Evolutionary conservation across 2,329 filamentous ascomycete genomes (phyloP).

Genomic region (Colletotrichum echinochloae): DNA sequence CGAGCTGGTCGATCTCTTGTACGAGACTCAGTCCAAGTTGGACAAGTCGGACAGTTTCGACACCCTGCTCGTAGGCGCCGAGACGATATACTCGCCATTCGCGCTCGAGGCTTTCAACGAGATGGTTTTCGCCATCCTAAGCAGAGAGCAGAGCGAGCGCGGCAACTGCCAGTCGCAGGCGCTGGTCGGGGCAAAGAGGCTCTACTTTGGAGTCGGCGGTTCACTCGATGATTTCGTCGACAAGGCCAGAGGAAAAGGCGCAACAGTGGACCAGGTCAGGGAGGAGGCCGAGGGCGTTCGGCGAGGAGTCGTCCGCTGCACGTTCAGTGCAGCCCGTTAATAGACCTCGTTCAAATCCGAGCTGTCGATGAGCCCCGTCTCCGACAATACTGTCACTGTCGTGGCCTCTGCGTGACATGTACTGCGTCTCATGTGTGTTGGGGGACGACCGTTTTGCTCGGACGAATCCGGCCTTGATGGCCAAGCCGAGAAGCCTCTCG

Average conservation of each 20-base stretch:
- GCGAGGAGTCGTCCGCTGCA: conserved; percentile 69
- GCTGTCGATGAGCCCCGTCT: conserved; percentile 37
- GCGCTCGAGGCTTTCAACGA: conserved; percentile 77
- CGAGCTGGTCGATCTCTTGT: conserved; percentile 71
- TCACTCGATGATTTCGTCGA: conserved; percentile 81
- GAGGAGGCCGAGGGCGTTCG: conserved; percentile 72
- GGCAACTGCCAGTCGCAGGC: conserved; percentile 51
- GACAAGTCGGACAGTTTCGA: conserved; percentile 26
- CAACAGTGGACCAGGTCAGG: conserved; percentile 61
- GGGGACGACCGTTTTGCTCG: neutral
- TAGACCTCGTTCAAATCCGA: conserved; percentile 23
- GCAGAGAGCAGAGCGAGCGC: conserved; percentile 54
- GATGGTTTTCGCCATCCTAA: conserved; percentile 70
- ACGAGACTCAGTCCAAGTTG: conserved; percentile 45
- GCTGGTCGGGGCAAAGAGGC: conserved; percentile 79
- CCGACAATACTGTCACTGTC: conserved; percentile 29
- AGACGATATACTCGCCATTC: conserved; percentile 86
- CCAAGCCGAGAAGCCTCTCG: neutral
- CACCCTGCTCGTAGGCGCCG: conserved; percentile 76
- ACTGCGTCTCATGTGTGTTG: neutral
- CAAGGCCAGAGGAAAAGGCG: conserved; percentile 62
- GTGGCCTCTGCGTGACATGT: neutral
- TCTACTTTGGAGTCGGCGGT: conserved; percentile 88
- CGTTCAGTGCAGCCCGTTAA: conserved; percentile 46
- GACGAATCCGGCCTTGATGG: neutral